Evolutionary conservation across 192 early-diverging fungal species (phyloP).

Genomic region (Podila minutissima): DNA sequence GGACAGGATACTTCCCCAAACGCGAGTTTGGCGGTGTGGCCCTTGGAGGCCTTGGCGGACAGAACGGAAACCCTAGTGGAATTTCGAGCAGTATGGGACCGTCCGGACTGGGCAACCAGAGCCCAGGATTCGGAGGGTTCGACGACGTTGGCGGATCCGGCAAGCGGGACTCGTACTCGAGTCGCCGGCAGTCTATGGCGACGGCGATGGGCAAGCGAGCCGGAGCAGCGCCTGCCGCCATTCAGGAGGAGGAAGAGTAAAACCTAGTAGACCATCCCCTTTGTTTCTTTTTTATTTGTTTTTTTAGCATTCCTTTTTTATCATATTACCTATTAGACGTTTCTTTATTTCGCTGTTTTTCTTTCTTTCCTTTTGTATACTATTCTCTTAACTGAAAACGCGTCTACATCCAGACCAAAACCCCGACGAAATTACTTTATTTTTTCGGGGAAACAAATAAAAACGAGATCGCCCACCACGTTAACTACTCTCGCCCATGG

Average conservation of each 20-base stretch:
- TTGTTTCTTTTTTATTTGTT: not conserved
- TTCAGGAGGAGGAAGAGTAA: slow-evolving; percentile 52
- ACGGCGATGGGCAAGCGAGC: slow-evolving; percentile 37
- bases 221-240: slow-evolving; percentile 38
- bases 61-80: slow-evolving; percentile 5
- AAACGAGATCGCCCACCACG: too few relatives aligned
- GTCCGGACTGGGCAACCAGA: not conserved
- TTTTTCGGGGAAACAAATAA: too few relatives aligned
- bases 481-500: too few relatives aligned
- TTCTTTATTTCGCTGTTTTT: too few relatives aligned
- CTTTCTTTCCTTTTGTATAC: too few relatives aligned
- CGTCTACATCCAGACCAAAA: too few relatives aligned
- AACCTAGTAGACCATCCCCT: not conserved
- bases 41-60: slow-evolving; percentile 11
- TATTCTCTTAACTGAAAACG: too few relatives aligned
- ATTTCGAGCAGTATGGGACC: not conserved
- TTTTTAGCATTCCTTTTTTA: not conserved
- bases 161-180: slow-evolving; percentile 50
- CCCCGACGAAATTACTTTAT: too few relatives aligned
- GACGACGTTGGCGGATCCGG: not conserved
- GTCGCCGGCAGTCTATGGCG: slow-evolving; percentile 46
- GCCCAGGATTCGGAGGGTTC: slow-evolving; percentile 10
- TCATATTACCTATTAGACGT: not conserved
- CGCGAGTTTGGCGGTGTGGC: slow-evolving; percentile 29
- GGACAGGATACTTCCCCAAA: slow-evolving; percentile 33